Evolutionary conservation across 129 eudicot species (phyloP).

Genomic region (Saposhnikovia divaricata): DNA sequence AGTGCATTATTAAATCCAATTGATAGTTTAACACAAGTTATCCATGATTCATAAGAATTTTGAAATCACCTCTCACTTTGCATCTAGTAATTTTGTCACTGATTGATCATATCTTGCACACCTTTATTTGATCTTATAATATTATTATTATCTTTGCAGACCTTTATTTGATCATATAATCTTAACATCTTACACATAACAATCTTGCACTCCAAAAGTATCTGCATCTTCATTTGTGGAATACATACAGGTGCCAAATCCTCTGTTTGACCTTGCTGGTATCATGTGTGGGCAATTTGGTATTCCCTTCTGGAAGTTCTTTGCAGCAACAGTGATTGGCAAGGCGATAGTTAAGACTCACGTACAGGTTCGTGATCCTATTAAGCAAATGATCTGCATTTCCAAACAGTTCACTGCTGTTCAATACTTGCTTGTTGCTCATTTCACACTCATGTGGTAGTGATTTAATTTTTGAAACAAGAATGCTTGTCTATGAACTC

Average conservation of each 20-base stretch:
- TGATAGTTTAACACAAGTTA: background rate
- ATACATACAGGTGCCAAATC: slow-evolving; percentile 66
- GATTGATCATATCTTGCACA: background rate
- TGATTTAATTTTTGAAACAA: background rate
- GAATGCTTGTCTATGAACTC: background rate
- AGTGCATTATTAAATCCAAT: background rate
- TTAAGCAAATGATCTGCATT: background rate
- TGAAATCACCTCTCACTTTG: background rate
- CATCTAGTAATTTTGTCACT: background rate
- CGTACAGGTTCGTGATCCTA: slow-evolving; percentile 51
- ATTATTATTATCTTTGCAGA: background rate
- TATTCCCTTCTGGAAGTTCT: slow-evolving; percentile 87
- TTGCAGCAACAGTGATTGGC: slow-evolving; percentile 68
- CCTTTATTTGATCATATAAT: background rate
- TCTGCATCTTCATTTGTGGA: background rate
- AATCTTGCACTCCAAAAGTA: background rate
- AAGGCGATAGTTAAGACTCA: slow-evolving; percentile 83
- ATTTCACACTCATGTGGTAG: background rate
- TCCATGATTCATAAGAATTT: background rate
- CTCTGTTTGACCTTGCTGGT: slow-evolving; percentile 89
- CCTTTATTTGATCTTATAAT: background rate
- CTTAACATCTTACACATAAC: background rate
- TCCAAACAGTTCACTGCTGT: background rate
- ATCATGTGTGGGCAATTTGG: slow-evolving; percentile 97
- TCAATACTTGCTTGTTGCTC: background rate